A percentile compares a stretch with the other conserved stretches of the same genome.
phyloP scores from a whole-genome alignment of 2,329 filamentous ascomycete genomes.

The Penicillium freii region DNA sequence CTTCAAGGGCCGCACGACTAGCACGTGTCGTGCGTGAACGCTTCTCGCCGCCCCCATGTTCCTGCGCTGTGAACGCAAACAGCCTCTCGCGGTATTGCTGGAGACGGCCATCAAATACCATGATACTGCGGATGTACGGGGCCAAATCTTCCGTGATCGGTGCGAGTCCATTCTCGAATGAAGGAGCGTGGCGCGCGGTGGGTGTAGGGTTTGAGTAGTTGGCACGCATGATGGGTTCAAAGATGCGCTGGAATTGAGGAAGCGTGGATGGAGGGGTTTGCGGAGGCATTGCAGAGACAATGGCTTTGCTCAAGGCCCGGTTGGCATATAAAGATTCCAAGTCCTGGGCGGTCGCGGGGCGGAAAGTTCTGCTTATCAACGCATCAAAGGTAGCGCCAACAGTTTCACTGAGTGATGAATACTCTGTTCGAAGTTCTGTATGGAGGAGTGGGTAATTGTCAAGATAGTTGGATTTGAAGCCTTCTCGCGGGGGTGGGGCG shows the following conservation, averaged over 20 bases:
- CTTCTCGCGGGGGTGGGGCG: conserved; percentile 56
- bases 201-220: conserved; percentile 34
- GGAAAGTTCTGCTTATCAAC: conserved; percentile 29
- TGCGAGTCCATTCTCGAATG: conserved; percentile 69
- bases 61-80: conserved; percentile 60
- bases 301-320: conserved; percentile 32
- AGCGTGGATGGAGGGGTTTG: conserved; percentile 30
- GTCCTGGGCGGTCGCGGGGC: conserved; percentile 15
- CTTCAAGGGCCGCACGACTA: conserved; percentile 74
- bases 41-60: conserved; percentile 48
- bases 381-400: conserved; percentile 35
- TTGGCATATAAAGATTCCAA: conserved; percentile 27
- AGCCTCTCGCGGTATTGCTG: conserved; percentile 65
- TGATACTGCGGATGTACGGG: conserved; percentile 84
- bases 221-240: conserved; percentile 52
- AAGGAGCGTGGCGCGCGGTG: conserved; percentile 54
- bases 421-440: conserved; percentile 49
- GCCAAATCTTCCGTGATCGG: conserved; percentile 75
- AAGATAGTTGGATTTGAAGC: conserved; percentile 55
- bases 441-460: conserved; percentile 56
- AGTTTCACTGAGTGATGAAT: conserved; percentile 38
- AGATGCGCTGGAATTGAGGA: conserved; percentile 46
- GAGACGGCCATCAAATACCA: conserved; percentile 69
- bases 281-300: conserved; percentile 10
- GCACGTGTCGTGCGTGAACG: conserved; percentile 69